Conservation (phyloP, 768 basidiomycete species). For the Russula abietina region DNA sequence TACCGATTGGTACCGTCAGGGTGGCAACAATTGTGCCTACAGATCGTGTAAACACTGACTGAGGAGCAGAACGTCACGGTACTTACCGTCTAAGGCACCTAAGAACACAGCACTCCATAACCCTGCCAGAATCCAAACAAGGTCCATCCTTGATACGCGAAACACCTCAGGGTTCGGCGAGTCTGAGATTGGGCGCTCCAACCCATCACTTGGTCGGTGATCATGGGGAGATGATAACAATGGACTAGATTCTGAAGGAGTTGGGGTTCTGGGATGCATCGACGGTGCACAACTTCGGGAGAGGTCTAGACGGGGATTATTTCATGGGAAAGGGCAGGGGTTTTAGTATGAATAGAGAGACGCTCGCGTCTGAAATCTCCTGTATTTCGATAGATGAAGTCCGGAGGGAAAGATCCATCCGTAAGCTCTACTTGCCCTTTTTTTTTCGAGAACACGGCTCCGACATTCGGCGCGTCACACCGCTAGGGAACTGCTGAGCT, state of each 20-base stretch:
- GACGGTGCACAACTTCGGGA: slow-evolving; percentile 6
- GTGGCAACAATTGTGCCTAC: slow-evolving; percentile 84
- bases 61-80: not conserved
- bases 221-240: slow-evolving; percentile 38
- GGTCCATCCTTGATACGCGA: slow-evolving; percentile 42
- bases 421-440: slow-evolving; percentile 17
- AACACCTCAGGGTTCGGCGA: slow-evolving; percentile 3
- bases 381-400: slow-evolving; percentile 16
- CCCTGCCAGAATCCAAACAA: slow-evolving; percentile 66
- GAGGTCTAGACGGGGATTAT: slow-evolving; percentile 10
- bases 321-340: slow-evolving; percentile 19
- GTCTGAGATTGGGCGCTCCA: not conserved
- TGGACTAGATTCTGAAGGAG: slow-evolving; percentile 49
- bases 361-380: slow-evolving; percentile 13
- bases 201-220: not conserved
- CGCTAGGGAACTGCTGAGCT: slow-evolving; percentile 11
- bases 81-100: slow-evolving; percentile 75
- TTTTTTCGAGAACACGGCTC: slow-evolving; percentile 19
- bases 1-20: slow-evolving; percentile 77
- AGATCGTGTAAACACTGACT: slow-evolving; percentile 7
- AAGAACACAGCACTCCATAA: slow-evolving; percentile 81
- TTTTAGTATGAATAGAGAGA: slow-evolving; percentile 20
- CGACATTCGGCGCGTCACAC: slow-evolving; percentile 20
- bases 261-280: slow-evolving; percentile 39
- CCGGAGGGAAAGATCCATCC: slow-evolving; percentile 21